Base-by-base conservation (phyloP, 129 eudicot species). In the Deinandra increscens region DNA sequence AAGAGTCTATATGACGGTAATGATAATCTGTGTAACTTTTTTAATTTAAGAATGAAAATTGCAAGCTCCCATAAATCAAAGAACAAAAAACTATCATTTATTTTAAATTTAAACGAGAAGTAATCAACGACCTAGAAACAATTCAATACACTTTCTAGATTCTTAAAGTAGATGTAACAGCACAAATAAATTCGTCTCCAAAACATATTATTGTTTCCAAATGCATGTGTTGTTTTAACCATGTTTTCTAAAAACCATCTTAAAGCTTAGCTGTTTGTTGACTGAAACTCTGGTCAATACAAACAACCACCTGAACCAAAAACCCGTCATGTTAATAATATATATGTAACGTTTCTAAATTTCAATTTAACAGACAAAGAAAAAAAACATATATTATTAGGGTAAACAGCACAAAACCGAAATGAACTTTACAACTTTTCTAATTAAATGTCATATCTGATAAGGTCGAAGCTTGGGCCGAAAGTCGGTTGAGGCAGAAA, bases 201-300 rank as follows among this genome's bases (percentile, higher is more conserved):
- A 29, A 42, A 71, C 55, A 14, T 42, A 44, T 33, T 59, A 71
- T 44, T 44, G 3, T 45, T n/a, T n/a, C n/a, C n/a, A n/a, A n/a
- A n/a, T n/a, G 13, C 31, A 34, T 45, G n/a, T 48, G 13, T 38
- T 58, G 7, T 31, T 14, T 20, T 15, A 41, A 60, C 49, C n/a
- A 54, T 37, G 48, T 66, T 60, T 38, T 49, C 60, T 39, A 26
- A 43, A 0, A 70, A 39, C 63, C 1, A 6, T 9, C 77, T 84
- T 83, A 91, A 22, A 87, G 79, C 77, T 88, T 91, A 67, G 97
- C 85, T 1, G 45, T 67, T 46, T 62, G 88, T 64, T 76, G 81
- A 74, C 86, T 77, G 81, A 78, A 92, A 10, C 87, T 61, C 20
- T 91, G 89, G 74, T 92, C 96, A 29, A 92, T 81, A 83, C 98